Evolutionary conservation across 345 rosid species (phyloP).

Genomic region (Salix caprea): DNA sequence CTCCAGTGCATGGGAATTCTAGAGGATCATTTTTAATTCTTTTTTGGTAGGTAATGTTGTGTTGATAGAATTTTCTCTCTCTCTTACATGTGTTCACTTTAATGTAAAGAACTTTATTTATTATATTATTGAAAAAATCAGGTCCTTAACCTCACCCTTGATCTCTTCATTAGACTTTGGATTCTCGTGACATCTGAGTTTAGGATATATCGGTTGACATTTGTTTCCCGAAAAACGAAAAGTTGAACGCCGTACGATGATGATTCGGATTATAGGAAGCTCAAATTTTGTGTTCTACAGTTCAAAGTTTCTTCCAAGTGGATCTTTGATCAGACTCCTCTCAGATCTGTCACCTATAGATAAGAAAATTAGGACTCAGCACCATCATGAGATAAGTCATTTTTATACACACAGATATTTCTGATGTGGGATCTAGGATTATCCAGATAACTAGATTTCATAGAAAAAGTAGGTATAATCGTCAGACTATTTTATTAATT

Average conservation of each 20-base stretch:
- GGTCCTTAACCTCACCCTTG: background rate
- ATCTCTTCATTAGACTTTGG: background rate
- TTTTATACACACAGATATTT: background rate
- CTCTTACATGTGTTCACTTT: background rate
- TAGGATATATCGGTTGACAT: background rate
- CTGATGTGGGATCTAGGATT: background rate
- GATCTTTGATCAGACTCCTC: constrained; percentile 26
- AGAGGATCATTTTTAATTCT: constrained; percentile 5
- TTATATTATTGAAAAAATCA: background rate
- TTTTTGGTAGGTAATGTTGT: constrained; percentile 24
- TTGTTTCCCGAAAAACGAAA: background rate
- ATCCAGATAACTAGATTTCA: background rate
- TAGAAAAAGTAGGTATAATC: background rate
- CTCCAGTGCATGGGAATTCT: constrained; percentile 5
- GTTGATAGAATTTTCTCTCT: background rate
- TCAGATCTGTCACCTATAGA: constrained; percentile 5
- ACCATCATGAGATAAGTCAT: constrained; percentile 7
- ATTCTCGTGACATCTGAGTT: too few species aligned
- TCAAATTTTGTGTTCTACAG: background rate
- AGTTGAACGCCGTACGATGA: background rate
- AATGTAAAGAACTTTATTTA: background rate
- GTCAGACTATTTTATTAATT: background rate
- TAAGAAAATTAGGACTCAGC: constrained; percentile 40
- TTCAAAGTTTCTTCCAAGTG: constrained; percentile 19
- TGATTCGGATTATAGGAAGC: constrained; percentile 1